phyloP scores from a whole-genome alignment of 352 stramenopile genomes.

The Globisporangium yorkense region DNA sequence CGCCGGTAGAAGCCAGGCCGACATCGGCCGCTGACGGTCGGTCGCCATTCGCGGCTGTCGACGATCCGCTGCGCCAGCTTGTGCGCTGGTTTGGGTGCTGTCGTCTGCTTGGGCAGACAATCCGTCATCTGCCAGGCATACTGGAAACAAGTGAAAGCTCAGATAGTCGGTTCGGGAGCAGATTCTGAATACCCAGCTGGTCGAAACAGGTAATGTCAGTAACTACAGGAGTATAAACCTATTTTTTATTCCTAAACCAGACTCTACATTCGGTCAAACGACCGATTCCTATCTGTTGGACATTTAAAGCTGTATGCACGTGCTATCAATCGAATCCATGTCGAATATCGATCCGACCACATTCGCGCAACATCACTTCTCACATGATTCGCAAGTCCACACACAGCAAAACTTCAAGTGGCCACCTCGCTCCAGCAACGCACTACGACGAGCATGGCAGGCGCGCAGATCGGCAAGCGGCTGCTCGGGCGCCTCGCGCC shows the following conservation, averaged over 20 bases:
- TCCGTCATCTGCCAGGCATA: not conserved
- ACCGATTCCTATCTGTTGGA: no score
- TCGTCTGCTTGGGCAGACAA: not conserved
- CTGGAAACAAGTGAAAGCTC: not conserved
- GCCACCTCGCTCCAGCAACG: not conserved
- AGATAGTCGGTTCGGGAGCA: no score
- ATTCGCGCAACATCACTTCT: no score
- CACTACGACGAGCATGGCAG: not conserved
- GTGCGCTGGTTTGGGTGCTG: not conserved
- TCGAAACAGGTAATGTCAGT: no score
- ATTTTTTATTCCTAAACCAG: no score
- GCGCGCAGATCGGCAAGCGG: conserved; percentile 5
- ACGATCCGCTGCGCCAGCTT: not conserved
- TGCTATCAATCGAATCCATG: no score
- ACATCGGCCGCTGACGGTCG: not conserved
- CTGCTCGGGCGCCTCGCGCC: conserved; percentile 48
- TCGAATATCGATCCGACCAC: no score
- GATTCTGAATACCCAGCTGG: no score
- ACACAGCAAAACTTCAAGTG: conserved; percentile 1
- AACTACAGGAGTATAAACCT: no score
- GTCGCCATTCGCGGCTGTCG: not conserved
- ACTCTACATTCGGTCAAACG: no score
- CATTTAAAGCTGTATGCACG: no score
- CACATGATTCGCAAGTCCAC: not conserved
- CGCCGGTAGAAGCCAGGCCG: not conserved